Evolutionary conservation across 116 monocot genomes (phyloP), one percentile per base, ranked within the genome.

Genomic region (Phalaenopsis hybrid): DNA sequence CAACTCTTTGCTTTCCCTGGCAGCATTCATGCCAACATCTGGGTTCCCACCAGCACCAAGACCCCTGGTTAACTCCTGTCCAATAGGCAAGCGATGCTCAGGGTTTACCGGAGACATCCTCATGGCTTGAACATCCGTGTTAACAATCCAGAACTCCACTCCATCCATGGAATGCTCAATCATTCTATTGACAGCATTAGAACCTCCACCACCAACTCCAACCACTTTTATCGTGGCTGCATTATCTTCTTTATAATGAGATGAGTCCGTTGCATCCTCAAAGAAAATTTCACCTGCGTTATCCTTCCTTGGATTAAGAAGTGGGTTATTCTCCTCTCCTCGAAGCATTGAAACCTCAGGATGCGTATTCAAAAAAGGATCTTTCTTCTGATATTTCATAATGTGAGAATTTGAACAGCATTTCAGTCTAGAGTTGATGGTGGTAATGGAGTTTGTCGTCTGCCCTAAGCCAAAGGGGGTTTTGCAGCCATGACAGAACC

Each of bases 141-240:
- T 95, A 61, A 93, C 93, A 83, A 95, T 95, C 95, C 95, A 95
- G 81, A 95, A 95, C 46, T 95, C 95, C 28, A 95, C 93, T 12
- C 95, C 91, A 20, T 95, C 86, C 91, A 95, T 93, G 17, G 88
- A 88, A 80, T 86, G 88, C 83, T 91, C 91, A 70, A 91, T 89
- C 95, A 95, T 95, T 80, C 95, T 85, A 84, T 93, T 95, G 44
- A 95, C 95, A 16, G 95, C 95, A 87, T 95, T 93, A 21, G 95
- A 95, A 9, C 95, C 94, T 15, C 94, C 94, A 55, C 94, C 95
- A 69, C 95, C 95, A 23, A 93, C 91, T 75, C 91, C 93, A 43
- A 95, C 87, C 72, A 93, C 95, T 80, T 95, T 95, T 44, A 95
- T 95, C 87, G 88, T 93, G 41, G 95, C 93, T 69, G 68, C 95